Base-by-base conservation (phyloP, 352 stramenopile species). In the Saprolegnia diclina region DNA sequence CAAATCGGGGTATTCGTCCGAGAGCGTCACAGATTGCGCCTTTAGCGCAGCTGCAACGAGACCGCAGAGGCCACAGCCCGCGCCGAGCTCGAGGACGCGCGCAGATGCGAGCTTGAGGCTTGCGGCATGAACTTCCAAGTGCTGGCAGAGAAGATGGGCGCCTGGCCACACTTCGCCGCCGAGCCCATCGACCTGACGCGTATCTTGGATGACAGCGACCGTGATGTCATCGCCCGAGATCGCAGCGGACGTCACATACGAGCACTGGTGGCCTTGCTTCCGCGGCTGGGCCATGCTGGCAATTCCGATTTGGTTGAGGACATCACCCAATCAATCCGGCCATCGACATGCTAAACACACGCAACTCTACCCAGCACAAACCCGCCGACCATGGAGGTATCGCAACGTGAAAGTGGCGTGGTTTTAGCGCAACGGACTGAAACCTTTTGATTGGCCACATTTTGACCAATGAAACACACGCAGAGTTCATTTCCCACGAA, bases 91-190 rank as follows among this genome's bases (percentile, higher is more conserved):
- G n/a, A 88, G 67, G 19, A 86, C 76, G 22, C 75, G 70, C 26
- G 54, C 72, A 1, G 54, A n/a, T 6, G 80, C 72, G 5, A 81
- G 42, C 13, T 74, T 21, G 6, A 69, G 29, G 3, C 10, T 24
- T 3, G 18, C 53, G 19, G 50, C 57, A 62, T 80, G 52, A 10
- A 21, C 29, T 57, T 86, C 71, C 35, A 88, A 55, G 65, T 83
- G 83, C 29, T 79, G 73, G 62, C 78, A 85, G 35, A 88, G 71
- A 4, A 88, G 66, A 57, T 83, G 77, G 4, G 78, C 80, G 21
- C 80, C 80, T 32, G 79, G 76, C 80, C 80, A 88, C 16, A 88
- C 78, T 65, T 88, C 80, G 22, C 80, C 80, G 7, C 80, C 80
- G 19, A 88, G 44, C 14, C 80, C 80, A 50, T 88, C 78, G 7